A percentile compares a stretch with the other conserved stretches of the same genome.
These are phyloP conservation scores for Naganishia vishniacii DNA, from an alignment of 768 basidiomycete species.

Conservation along the genomic window DNA sequence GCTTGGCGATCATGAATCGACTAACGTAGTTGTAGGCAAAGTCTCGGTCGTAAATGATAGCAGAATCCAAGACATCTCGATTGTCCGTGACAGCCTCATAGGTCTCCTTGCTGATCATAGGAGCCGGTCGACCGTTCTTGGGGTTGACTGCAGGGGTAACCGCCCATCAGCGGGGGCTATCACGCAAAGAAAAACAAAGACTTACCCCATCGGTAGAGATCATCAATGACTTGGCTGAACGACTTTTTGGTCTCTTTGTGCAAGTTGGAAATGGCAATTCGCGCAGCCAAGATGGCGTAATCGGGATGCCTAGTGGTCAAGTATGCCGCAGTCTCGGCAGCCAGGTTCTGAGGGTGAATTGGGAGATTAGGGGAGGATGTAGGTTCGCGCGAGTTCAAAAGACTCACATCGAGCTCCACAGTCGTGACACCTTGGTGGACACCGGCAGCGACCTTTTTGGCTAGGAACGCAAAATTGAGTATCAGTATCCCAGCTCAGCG, in stretches of 20 bases:
- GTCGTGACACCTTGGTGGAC: constrained; percentile 71
- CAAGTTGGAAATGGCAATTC: constrained; percentile 95
- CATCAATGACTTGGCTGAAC: constrained; percentile 85
- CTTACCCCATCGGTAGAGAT: constrained; percentile 81
- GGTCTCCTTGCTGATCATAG: constrained; percentile 85
- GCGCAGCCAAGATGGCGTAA: constrained; percentile 95
- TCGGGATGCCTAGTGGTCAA: constrained; percentile 96
- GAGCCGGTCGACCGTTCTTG: constrained; percentile 77
- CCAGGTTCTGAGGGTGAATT: constrained; percentile 61
- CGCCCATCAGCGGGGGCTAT: background rate
- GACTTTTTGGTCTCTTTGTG: constrained; percentile 99
- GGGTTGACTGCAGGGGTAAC: constrained; percentile 65
- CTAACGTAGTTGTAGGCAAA: constrained; percentile 91
- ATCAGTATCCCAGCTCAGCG: background rate
- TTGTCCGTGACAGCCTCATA: constrained; percentile 77
- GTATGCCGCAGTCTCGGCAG: constrained; percentile 93
- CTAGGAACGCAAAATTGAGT: constrained; percentile 49
- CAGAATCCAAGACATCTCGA: constrained; percentile 76
- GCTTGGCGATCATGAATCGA: no score
- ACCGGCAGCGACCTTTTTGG: constrained; percentile 59
- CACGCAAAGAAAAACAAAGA: background rate
- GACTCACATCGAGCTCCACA: constrained; percentile 84
- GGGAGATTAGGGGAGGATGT: background rate
- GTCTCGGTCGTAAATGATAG: constrained; percentile 96
- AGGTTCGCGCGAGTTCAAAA: no score